Base-by-base conservation (phyloP, 176 grass and related monocot species). In the Rhynchospora tenuis region DNA sequence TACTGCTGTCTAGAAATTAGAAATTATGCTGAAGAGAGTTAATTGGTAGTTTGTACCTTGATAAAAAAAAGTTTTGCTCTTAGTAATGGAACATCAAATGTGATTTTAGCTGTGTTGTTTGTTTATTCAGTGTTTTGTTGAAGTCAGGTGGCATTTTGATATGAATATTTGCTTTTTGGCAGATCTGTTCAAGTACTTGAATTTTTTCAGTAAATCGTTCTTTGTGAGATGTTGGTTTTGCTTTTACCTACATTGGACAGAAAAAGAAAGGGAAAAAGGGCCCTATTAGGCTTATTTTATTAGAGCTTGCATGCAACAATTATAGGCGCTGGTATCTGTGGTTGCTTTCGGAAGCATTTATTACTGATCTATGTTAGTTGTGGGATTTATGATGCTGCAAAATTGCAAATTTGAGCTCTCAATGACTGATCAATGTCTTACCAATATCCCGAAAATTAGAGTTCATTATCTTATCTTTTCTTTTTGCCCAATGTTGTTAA, bases 1-100 rank as follows among this genome's bases (percentile, higher is more conserved):
- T 48, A 86, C 89, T 6, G 89, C 85, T 7, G 91, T 87, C 42
- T 95, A 78, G 92, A 85, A 63, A 48, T 62, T 60, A 58, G 80
- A 24, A 81, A 62, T 65, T 51, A 13, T 47, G 43, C 13, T 19
- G 6, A 38, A 44, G 42, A 74, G 26, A 51, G 78, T 29, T 47
- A 58, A 63, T 43, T 19, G 58, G 44, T 85, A 46, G 20, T 57
- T 33, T 64, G 16, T 31, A 16, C 22, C 19, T 14, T 14, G 63
- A 60, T 54, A 73, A 59, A 52, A 38, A 38, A 38, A 64, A 48
- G 73, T 47, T 80, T 47, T n/a, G 38, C 62, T 82, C 48, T 14
- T 64, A 45, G 13, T 60, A 51, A 68, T 54, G 81, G 16, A 26
- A 64, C 29, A 14, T 46, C 44, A 67, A 82, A 50, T 76, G 78